phyloP scores from a whole-genome alignment of 176 grass and related monocot species.

The Carex parvula region DNA sequence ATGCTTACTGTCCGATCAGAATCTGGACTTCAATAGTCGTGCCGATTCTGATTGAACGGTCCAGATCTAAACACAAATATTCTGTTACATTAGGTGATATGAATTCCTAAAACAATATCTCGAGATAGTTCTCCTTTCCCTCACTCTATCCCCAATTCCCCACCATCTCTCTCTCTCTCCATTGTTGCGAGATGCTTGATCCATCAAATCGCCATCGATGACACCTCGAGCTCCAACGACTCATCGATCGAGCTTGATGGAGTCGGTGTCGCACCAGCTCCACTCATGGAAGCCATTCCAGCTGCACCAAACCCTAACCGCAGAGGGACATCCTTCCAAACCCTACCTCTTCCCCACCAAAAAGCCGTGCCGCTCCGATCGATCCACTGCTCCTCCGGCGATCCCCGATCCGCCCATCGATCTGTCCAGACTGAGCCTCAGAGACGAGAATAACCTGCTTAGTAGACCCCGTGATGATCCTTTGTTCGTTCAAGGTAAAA shows the following conservation, averaged over 20 bases:
- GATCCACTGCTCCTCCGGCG: slow-evolving; percentile 31
- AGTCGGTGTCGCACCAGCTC: slow-evolving; percentile 28
- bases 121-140: no score
- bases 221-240: neutral
- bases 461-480: slow-evolving; percentile 6
- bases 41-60: no score
- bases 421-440: slow-evolving; percentile 33
- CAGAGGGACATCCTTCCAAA: neutral
- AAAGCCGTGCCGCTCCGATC: slow-evolving; percentile 44
- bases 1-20: no score
- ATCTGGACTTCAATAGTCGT: no score
- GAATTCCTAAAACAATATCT: no score
- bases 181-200: neutral
- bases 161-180: no score
- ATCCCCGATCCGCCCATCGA: slow-evolving; percentile 19
- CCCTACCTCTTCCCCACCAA: slow-evolving; percentile 37
- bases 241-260: neutral
- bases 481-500: slow-evolving; percentile 16
- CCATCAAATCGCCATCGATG: neutral
- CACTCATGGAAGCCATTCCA: slow-evolving; percentile 21
- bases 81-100: no score
- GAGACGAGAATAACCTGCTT: slow-evolving; percentile 20
- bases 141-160: no score
- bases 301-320: neutral
- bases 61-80: no score